Base-by-base conservation (phyloP, 2,329 filamentous ascomycete species). In the Aspergillus aculeatinus region DNA sequence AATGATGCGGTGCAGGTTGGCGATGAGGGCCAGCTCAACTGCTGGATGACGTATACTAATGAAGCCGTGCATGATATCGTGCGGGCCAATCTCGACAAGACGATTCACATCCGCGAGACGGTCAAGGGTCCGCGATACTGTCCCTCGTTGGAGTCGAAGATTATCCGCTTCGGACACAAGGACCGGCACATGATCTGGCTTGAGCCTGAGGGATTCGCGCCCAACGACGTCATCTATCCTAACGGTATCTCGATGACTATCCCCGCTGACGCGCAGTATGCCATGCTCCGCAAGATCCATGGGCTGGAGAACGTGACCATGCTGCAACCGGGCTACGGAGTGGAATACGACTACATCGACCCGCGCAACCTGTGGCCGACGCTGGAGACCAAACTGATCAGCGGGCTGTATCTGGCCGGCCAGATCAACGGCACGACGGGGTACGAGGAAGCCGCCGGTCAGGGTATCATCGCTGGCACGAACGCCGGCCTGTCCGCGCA, bases 381-480 rank as follows among this genome's bases (percentile, higher is more conserved):
- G 0, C 85, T 99, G 7, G 95, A 99, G 76, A 98, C 95, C 1
- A 99, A 98, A 76, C 84, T 89, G 23, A 96, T 99, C 63, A 81
- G 82, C 7, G 95, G 95, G 1, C 85, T 99, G 12, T 99, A 90
- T 77, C 83, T 99, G 33, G 95, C 95, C 0, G 95, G 95, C 4
- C 95, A 99, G 74, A 97, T 99, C 76, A 99, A 99, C 75, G 95
- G 95, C 50, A 99, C 95, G 0, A 99, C 95, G 0, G 95, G 95
- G 3, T 99, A 99, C 74, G 95, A 99, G 78, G 95, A 99, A 80
- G 95, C 95, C 10, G 92, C 95, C 0, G 94, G 91, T 0, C 95
- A 99, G 75, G 95, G 95, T 10, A 83, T 99, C 51, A 80, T 99
- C 14, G 95, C 95, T 0, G 95, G 95, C 33, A 93, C 94, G 69